phyloP scores from a whole-genome alignment of 2,329 filamentous ascomycete genomes.

The Talaromyces piceae region DNA sequence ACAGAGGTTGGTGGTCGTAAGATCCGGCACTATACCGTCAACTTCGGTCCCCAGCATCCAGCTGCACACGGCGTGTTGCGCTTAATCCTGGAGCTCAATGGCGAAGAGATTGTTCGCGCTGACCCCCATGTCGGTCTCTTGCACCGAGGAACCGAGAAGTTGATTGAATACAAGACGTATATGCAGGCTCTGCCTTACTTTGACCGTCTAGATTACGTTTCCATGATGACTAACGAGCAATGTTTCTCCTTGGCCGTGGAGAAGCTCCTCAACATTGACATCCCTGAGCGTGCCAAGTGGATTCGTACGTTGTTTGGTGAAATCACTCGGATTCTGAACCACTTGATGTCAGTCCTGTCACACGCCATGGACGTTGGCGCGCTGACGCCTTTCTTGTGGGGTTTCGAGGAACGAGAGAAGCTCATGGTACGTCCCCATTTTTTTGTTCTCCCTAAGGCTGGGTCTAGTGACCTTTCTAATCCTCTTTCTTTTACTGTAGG shows the following conservation, averaged over 20 bases:
- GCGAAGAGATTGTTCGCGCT: conserved; percentile 92
- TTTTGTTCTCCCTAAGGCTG: too few relatives aligned
- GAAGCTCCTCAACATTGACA: conserved; percentile 95
- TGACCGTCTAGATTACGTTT: conserved; percentile 96
- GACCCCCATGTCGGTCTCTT: conserved; percentile 95
- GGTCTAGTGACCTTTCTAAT: conserved; percentile 15
- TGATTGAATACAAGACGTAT: conserved; percentile 99
- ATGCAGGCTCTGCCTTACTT: conserved; percentile 98
- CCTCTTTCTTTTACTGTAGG: conserved; percentile 48
- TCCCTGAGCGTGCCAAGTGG: conserved; percentile 91
- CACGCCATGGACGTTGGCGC: conserved; percentile 99
- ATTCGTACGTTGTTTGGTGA: conserved; percentile 95
- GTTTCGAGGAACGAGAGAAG: conserved; percentile 99
- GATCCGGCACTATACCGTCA: conserved; percentile 98
- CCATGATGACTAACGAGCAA: conserved; percentile 99
- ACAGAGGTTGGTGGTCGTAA: conserved; percentile 56
- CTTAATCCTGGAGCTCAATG: conserved; percentile 93
- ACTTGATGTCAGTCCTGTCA: conserved; percentile 94
- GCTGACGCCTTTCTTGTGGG: conserved; percentile 96
- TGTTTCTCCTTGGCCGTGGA: conserved; percentile 92
- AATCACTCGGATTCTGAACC: conserved; percentile 89
- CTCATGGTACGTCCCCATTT: conserved; percentile 69
- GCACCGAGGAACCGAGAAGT: conserved; percentile 96
- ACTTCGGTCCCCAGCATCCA: conserved; percentile 97
- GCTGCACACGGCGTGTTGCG: conserved; percentile 97